Conservation (phyloP, 2,329 filamentous ascomycete species). For the Cordyceps tenuipes region DNA sequence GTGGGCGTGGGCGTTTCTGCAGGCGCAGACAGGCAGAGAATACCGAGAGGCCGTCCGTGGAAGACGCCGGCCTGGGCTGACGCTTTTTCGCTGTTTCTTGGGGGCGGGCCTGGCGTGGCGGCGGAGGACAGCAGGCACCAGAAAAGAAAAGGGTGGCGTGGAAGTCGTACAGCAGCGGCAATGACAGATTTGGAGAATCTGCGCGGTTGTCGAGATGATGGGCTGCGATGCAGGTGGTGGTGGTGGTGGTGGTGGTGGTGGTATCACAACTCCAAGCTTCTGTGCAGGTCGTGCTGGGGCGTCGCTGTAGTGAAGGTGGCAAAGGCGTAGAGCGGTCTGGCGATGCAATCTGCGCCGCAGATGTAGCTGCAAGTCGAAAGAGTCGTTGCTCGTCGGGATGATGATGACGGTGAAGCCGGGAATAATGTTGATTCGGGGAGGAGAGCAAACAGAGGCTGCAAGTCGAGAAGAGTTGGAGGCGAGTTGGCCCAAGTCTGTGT, state of each 20-base stretch:
- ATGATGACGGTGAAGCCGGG: neutral
- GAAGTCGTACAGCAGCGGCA: constrained; percentile 1
- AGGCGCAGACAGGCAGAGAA: neutral
- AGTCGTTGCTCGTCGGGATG: neutral
- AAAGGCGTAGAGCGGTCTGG: neutral
- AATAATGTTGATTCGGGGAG: neutral
- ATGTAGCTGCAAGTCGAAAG: neutral
- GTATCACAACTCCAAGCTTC: neutral
- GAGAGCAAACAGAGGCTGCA: neutral
- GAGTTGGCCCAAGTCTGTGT: constrained; percentile 1
- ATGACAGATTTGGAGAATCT: neutral
- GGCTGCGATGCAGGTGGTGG: neutral
- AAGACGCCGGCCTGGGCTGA: neutral
- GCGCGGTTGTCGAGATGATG: neutral
- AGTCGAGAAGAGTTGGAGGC: constrained; percentile 6
- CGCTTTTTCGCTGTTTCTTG: neutral
- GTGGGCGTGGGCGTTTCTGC: constrained; percentile 1
- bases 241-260: neutral
- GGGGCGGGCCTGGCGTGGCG: neutral
- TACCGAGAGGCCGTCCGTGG: neutral
- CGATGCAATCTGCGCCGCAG: neutral
- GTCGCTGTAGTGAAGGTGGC: constrained; percentile 3
- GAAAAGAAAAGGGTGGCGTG: neutral
- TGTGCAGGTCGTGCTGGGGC: neutral
- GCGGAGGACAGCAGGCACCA: neutral